These are phyloP conservation scores for Nicotiana obtusifolia DNA, from an alignment of 257 asterid genomes.

Conservation along the genomic window DNA sequence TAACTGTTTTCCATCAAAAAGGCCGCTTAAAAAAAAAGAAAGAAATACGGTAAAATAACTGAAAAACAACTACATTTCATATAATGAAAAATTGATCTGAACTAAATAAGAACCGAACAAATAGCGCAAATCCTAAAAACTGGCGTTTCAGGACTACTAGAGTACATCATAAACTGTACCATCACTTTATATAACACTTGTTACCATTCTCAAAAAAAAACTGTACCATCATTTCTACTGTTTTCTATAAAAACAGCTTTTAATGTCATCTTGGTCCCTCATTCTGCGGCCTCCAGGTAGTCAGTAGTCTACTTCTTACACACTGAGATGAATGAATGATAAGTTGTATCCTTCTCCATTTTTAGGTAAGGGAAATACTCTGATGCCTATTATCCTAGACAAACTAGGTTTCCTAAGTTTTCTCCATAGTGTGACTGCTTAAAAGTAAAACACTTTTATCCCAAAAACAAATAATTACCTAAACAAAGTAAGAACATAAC, in stretches of 20 bases:
- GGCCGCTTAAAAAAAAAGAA: neutral
- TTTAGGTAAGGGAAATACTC: neutral
- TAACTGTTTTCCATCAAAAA: neutral
- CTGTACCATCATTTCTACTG: neutral
- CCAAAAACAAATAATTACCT: neutral
- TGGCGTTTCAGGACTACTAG: neutral
- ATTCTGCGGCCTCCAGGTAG: neutral
- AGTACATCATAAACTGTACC: neutral
- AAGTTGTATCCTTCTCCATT: neutral
- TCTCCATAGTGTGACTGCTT: neutral
- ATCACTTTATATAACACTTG: neutral
- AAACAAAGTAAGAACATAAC: neutral
- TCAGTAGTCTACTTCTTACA: neutral
- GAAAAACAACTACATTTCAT: neutral
- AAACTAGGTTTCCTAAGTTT: neutral
- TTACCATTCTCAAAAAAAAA: neutral
- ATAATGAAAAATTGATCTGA: neutral
- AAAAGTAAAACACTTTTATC: neutral
- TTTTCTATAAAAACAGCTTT: neutral
- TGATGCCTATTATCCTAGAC: neutral
- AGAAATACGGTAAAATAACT: slow-evolving; percentile 1
- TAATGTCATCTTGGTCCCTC: neutral
- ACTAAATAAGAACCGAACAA: neutral
- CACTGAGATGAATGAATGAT: neutral
- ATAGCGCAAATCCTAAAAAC: slow-evolving; percentile 1